Percentiles rank a stretch among this genome's conserved stretches.
Conservation (phyloP, 1,139 yeast genomes). For the Scheffersomyces lignicola region DNA sequence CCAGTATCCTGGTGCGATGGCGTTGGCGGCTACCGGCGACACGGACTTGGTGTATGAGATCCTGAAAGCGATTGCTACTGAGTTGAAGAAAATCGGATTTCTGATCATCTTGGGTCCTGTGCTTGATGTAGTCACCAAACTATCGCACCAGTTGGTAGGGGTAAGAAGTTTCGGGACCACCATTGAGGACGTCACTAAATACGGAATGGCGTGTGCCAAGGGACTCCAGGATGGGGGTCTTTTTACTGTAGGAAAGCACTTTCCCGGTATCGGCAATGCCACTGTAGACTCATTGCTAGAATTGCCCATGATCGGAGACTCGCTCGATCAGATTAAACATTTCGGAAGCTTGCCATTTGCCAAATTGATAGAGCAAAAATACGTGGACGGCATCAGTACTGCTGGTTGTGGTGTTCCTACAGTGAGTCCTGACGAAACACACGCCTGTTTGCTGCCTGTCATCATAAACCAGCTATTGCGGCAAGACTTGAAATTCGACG, state of each 20-base stretch:
- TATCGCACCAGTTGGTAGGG: constrained; percentile 59
- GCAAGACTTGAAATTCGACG: constrained; percentile 53
- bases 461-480: constrained; percentile 55
- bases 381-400: constrained; percentile 58
- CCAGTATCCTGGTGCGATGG: constrained; percentile 70
- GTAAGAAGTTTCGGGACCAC: constrained; percentile 66
- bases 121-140: constrained; percentile 59
- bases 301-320: constrained; percentile 59
- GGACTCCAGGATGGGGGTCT: constrained; percentile 61
- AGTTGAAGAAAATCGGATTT: constrained; percentile 55
- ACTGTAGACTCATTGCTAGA: constrained; percentile 59
- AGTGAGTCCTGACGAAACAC: constrained; percentile 60
- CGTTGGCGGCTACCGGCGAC: constrained; percentile 58
- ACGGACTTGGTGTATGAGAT: constrained; percentile 52
- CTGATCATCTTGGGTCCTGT: constrained; percentile 65
- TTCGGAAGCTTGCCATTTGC: constrained; percentile 57
- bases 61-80: constrained; percentile 56
- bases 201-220: constrained; percentile 53
- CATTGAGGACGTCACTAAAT: constrained; percentile 56
- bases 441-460: constrained; percentile 63
- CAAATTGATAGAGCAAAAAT: constrained; percentile 45
- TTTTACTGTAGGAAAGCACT: constrained; percentile 61
- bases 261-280: constrained; percentile 69
- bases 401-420: constrained; percentile 75
- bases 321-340: constrained; percentile 53